Evolutionary conservation across 306 rosid genomes (phyloP), one percentile per base, ranked within the genome.

Genomic region (Vigna trinervia): DNA sequence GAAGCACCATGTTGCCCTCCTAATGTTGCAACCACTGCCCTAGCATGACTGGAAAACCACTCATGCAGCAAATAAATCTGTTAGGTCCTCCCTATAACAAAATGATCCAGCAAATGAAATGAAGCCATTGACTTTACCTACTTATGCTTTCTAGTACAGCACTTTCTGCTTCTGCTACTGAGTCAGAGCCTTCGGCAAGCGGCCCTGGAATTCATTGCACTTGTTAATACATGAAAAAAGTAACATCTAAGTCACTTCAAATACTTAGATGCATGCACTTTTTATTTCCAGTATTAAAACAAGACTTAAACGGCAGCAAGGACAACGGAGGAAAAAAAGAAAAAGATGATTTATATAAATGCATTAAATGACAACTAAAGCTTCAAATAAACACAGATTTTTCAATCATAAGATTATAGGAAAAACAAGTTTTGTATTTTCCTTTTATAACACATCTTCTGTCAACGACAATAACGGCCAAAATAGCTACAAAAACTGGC

Each of bases 61-160:
- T 56, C 78, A 80, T 45, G 48, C 45, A n/a, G 75, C 66, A 43
- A 68, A 71, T 43, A 59, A 69, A 53, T 57, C 60, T 13, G 20
- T 41, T 34, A 32, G 56, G 17, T 78, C 43, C 76, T 78, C 43
- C 76, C 59, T 71, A 71, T 5, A 4, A 12, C 17, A 71, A 74
- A 34, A 61, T 6, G 71, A 63, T 39, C 48, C 9, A 47, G 11
- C 28, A 71, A 48, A 56, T 4, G 47, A 62, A 48, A 65, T 30
- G 5, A 62, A 78, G 54, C 30, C 32, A 72, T 74, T 48, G 81
- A 71, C 81, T 68, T 68, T 84, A 89, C 97, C 97, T 89, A 82
- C 98, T 90, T 87, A 90, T 82, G 90, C 97, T 92, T 84, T 95
- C 92, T 70, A 95, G 85, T 71, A 92, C 75, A 60, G 84, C n/a